Base-by-base conservation (phyloP, 805 yeast genomes). In the Schizosaccharomyces japonicus region DNA sequence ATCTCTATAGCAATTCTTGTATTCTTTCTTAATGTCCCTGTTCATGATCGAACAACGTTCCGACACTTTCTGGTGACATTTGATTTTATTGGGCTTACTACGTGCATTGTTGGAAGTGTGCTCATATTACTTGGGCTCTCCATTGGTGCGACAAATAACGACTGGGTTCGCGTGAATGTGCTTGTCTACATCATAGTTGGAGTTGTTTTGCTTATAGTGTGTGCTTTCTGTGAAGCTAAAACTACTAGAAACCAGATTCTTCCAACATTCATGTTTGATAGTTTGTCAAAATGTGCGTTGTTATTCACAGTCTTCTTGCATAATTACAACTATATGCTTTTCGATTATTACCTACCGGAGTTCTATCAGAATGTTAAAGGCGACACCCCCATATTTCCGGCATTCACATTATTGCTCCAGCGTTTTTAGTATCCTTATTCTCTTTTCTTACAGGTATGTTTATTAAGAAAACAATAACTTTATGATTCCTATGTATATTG, bases 161-260 rank as follows among this genome's bases (percentile, higher is more conserved):
- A 71, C 1, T 76, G 81, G 81, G 55, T 60, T 2, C 68, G 76
- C 0, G 70, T 71, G n/a, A 66, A 71, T 3, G 71, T 72, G 2
- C 67, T 76, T 5, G 52, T 59, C 8, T 68, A 69, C 47, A 66
- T 75, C 47, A 58, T 70, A 6, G 34, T 74, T 31, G 75, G 77
- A 6, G 33, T 65, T 4, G 51, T 62, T 7, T 51, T 49, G 0
- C 71, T 72, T 45, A 17, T 26, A 6, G 15, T 21, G 19, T 21
- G 25, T 13, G 52, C 57, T 19, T 48, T 62, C 29, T 56, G 52
- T 36, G 63, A 59, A 47, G 13, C n/a, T 17, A 51, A 46, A n/a
- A 55, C 56, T 36, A 65, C 75, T 0, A 58, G 57, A 23, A 56
- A 62, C n/a, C 76, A 77, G 3, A 61, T 72, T 45, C 62, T 74